phyloP scores from a whole-genome alignment of 2,329 filamentous ascomycete species.

The Penicillium aurantiogriseum region DNA sequence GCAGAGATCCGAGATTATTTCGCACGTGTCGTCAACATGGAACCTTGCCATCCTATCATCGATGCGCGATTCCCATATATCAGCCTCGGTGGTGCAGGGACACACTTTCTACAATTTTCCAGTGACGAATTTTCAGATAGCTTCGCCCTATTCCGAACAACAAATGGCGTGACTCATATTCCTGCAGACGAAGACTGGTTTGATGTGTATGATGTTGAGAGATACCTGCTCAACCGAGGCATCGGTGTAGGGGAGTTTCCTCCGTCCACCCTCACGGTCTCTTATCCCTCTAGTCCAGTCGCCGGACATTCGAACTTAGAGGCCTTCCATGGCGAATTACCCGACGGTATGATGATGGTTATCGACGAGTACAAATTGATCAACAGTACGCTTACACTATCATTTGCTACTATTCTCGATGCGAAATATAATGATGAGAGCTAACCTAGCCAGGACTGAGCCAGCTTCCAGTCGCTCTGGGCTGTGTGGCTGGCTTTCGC shows the following conservation, averaged over 20 bases:
- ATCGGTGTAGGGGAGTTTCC: slow-evolving; percentile 1
- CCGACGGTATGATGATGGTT: neutral
- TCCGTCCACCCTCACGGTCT: neutral
- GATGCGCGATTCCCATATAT: slow-evolving; percentile 17
- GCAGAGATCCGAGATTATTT: slow-evolving; percentile 18
- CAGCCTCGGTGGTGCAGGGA: slow-evolving; percentile 15
- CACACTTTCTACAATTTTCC: slow-evolving; percentile 3
- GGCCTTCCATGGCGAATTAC: neutral
- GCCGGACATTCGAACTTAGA: neutral
- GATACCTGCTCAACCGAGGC: slow-evolving; percentile 13
- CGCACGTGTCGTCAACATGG: slow-evolving; percentile 12
- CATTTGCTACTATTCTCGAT: neutral
- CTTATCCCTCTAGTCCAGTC: neutral
- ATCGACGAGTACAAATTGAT: slow-evolving; percentile 1
- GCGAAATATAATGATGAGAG: neutral
- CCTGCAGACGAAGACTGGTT: slow-evolving; percentile 20
- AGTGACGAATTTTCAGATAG: neutral
- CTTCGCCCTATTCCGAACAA: slow-evolving; percentile 5
- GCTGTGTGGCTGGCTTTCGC: slow-evolving; percentile 18
- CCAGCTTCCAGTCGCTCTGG: slow-evolving; percentile 11
- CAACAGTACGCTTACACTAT: neutral
- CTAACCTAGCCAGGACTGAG: slow-evolving; percentile 8
- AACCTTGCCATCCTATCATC: slow-evolving; percentile 15
- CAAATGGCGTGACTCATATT: slow-evolving; percentile 13
- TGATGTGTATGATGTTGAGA: slow-evolving; percentile 22